Base-by-base conservation (phyloP, 768 basidiomycete genomes). In the Tylopilus rubrobrunneus region DNA sequence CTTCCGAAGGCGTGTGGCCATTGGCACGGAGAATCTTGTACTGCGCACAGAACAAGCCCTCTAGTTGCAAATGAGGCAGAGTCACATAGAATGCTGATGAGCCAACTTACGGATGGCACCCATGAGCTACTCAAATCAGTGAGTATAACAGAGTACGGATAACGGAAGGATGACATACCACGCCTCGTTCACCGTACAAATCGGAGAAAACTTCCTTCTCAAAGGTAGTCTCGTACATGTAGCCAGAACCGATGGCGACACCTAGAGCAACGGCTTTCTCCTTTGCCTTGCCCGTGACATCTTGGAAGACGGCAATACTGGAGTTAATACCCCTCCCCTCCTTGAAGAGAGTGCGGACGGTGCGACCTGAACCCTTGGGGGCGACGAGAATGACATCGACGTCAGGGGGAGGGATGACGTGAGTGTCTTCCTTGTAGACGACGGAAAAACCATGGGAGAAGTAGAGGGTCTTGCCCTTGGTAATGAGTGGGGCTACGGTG, bases 391-490 rank as follows among this genome's bases (percentile, higher is more conserved):
- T 98, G 65, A 99, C 97, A 70, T 99, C 97, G 60, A 99, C 92
- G 68, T 98, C 93, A 19, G 78, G 66, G 44, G 97, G 97, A 57
- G 93, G 90, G 52, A 95, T 65, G 62, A 99, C 93, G 52, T 95
- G 81, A 61, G 97, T 99, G 73, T 97, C 92, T 7, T 99, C 84
- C 81, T 95, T 92, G 85, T 87, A 99, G 51, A 99, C 93, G 60
- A 98, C 83, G 60, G 96, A 98, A 87, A 99, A 99, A 67, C 97
- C 97, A 73, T 99, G 97, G 7, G 96, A 93, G 81, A 99, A 99
- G 86, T 99, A 99, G 59, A 99, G 88, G n/a, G 97, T 99, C 83
- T 99, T 98, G 77, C 92, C 97, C 83, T 95, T 92, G 73, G 94
- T 98, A 79, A 98, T 95, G 67, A 98, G 85, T 51, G 97, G 96